Percentiles rank a stretch among this genome's conserved stretches.
Conservation (phyloP, 768 basidiomycete species). For the Suillus subalutaceus region DNA sequence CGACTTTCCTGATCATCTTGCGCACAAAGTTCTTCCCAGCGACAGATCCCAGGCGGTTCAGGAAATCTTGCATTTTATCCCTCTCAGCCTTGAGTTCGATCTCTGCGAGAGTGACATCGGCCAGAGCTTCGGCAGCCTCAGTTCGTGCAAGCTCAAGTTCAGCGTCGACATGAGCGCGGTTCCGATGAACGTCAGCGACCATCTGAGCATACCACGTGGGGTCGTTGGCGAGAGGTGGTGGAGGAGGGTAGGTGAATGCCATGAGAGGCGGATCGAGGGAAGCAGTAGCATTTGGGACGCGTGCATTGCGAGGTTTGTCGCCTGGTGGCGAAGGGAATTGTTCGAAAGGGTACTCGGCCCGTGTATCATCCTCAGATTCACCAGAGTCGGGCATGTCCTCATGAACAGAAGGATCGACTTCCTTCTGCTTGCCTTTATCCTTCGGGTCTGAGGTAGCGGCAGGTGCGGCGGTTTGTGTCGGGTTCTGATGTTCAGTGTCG, state of each 20-base stretch:
- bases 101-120: slow-evolving; percentile 31
- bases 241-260: slow-evolving; percentile 29
- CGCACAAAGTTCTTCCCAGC: slow-evolving; percentile 32
- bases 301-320: slow-evolving; percentile 15
- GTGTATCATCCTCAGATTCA: neutral
- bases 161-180: slow-evolving; percentile 24
- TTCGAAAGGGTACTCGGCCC: slow-evolving; percentile 30
- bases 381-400: neutral
- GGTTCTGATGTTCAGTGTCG: neutral
- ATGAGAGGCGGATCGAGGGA: slow-evolving; percentile 31
- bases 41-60: slow-evolving; percentile 25
- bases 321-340: slow-evolving; percentile 29
- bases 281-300: neutral
- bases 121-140: slow-evolving; percentile 26
- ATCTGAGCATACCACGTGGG: slow-evolving; percentile 31
- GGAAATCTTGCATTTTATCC: slow-evolving; percentile 26
- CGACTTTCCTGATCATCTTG: slow-evolving; percentile 26
- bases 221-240: slow-evolving; percentile 28
- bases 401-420: neutral
- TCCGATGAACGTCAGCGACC: slow-evolving; percentile 28
- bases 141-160: slow-evolving; percentile 19
- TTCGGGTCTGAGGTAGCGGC: slow-evolving; percentile 1
- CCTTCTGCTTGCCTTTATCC: slow-evolving; percentile 13
- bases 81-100: slow-evolving; percentile 28
- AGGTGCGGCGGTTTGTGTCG: neutral